phyloP scores from a whole-genome alignment of 495 filamentous ascomycete genomes.

The Penicillium waksmanii region DNA sequence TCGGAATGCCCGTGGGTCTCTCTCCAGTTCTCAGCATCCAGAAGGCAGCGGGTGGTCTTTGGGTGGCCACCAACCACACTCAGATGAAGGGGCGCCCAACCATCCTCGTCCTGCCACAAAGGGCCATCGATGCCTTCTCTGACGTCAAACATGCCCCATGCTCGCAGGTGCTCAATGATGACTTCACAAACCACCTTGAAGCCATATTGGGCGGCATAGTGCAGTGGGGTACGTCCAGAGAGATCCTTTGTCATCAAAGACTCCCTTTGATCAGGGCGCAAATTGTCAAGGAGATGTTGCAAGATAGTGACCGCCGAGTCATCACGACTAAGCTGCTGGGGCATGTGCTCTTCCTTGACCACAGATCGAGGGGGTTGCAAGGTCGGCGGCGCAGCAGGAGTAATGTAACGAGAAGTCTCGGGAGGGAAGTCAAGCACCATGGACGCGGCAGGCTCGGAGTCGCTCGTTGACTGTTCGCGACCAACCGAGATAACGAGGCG shows the following conservation, averaged over 20 bases:
- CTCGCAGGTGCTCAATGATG: slow-evolving; percentile 85
- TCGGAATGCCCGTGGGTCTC: slow-evolving; percentile 27
- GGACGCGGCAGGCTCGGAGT: slow-evolving; percentile 45
- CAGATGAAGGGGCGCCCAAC: slow-evolving; percentile 87
- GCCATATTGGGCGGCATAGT: slow-evolving; percentile 95
- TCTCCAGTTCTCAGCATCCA: slow-evolving; percentile 76
- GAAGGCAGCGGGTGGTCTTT: slow-evolving; percentile 76
- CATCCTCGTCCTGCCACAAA: slow-evolving; percentile 90
- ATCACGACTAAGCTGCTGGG: slow-evolving; percentile 64
- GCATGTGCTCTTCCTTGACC: slow-evolving; percentile 58
- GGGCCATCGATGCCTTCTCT: slow-evolving; percentile 81
- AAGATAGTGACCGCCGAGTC: slow-evolving; percentile 79
- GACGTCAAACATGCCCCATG: slow-evolving; percentile 85
- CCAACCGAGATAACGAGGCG: slow-evolving; percentile 89
- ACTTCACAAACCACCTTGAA: slow-evolving; percentile 84
- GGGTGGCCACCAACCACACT: slow-evolving; percentile 91
- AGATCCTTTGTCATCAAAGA: slow-evolving; percentile 71
- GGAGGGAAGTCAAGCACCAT: slow-evolving; percentile 53
- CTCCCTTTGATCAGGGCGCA: slow-evolving; percentile 69
- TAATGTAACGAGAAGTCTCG: slow-evolving; percentile 68
- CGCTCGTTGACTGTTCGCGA: slow-evolving; percentile 67
- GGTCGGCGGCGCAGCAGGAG: slow-evolving; percentile 71
- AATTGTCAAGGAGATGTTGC: slow-evolving; percentile 68
- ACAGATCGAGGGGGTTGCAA: slow-evolving; percentile 60
- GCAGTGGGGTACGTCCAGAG: slow-evolving; percentile 84